Evolutionary conservation across 768 basidiomycete genomes (phyloP), one percentile per base, ranked within the genome.

Genomic region (Boletus reticuloceps): DNA sequence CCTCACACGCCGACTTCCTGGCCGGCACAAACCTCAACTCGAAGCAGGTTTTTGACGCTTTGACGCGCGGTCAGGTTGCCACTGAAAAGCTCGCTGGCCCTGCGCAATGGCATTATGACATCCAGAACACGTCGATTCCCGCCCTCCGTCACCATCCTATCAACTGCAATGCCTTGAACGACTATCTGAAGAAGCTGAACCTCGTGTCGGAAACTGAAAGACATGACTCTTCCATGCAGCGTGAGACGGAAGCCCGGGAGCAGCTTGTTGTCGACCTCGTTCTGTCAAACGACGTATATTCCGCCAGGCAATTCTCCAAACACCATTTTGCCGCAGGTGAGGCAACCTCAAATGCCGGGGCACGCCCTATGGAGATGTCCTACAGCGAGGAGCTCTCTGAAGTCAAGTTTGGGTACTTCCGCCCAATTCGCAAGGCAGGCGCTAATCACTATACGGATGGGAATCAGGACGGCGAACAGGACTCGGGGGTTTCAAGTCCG

Each of bases 181-280:
- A 81, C 27, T 61, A 65, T 45, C 66, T 88, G 40, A 68, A 69
- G 32, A 65, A 61, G 40, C 80, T 80, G 63, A 75, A 83, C 59
- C 67, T 86, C 10, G 61, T 61, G 8, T 58, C 69, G 7, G 72
- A 73, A 50, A 61, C 68, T 20, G 70, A 75, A 17, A 72, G 72
- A n/a, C 67, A 80, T 7, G 64, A 65, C 1, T 50, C 66, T 41
- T 80, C 80, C 10, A 58, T 77, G 10, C 75, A 74, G 53, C 74
- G 76, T 57, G 82, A 89, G 65, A 69, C 69, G 11, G 76, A 79
- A 46, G 82, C 86, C 5, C 77, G 81, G 25, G 80, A 88, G 54
- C 81, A 86, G 61, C 66, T 92, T 3, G 76, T 79, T 20, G 60
- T 87, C 38, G 89, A 92, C 67, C 73, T 91, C 32, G 69, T 74